Base-by-base conservation (phyloP, 257 asterid species). In the Asclepias syriaca region DNA sequence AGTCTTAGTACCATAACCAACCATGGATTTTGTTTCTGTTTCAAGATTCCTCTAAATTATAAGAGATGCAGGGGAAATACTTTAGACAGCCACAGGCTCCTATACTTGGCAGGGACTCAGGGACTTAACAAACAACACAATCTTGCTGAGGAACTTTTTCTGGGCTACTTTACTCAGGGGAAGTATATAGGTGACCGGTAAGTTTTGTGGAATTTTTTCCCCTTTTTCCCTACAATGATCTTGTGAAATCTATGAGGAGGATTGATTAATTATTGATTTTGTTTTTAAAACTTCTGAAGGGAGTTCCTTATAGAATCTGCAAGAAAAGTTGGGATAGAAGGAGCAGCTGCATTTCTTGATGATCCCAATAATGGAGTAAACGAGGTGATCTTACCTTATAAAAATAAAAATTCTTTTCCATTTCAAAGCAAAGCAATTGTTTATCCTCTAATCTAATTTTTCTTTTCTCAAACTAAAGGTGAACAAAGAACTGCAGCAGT, bases 331-430 rank as follows among this genome's bases (percentile, higher is more conserved):
- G 99, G 98, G 61, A 76, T 94, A 11, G 93, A 87, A 83, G 98
- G 98, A 74, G 97, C 96, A 58, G 92, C 88, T 8, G 96, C 88
- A 85, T 91, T 87, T 84, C 97, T 94, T 61, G 91, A 81, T 21
- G 84, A 94, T 84, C 93, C 99, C 24, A 86, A 81, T 80, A 94
- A 88, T 68, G 99, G 99, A 32, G 70, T 84, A 27, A 85, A 88
- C 66, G 97, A 94, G 97, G 99, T 94, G 37, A 43, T 43, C 24
- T 39, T 43, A 29, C 32, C 50, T 58, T 8, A 53, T 8, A 50
- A 29, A 32, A 9, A 16, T 7, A 69, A 4, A 5, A 19, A 9
- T 8, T 22, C 50, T 16, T 13, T 69, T 29, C 21, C 46, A 1
- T 48, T 66, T 45, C 39, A 34, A 34, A 34, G 39, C 39, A 34